Conservation (phyloP, 345 rosid species). For the Limnanthes douglasii region DNA sequence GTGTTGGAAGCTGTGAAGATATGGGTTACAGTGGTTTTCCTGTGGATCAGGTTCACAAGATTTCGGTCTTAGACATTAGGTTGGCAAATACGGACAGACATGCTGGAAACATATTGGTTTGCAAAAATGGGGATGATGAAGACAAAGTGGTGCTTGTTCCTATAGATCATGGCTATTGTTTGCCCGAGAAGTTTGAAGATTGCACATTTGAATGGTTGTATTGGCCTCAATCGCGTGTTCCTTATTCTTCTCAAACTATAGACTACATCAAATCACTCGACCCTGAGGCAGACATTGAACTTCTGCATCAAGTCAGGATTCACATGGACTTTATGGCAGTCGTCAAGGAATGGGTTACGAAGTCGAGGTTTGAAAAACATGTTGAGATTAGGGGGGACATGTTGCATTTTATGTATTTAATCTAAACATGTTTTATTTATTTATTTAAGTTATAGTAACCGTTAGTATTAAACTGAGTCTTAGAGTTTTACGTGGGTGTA, state of each 20-base stretch:
- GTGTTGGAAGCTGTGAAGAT: constrained; percentile 80
- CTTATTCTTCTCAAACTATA: constrained; percentile 36
- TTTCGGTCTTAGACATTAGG: constrained; percentile 78
- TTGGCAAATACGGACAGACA: constrained; percentile 94
- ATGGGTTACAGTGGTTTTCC: constrained; percentile 69
- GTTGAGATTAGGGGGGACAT: too few species aligned
- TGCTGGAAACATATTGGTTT: constrained; percentile 74
- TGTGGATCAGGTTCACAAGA: constrained; percentile 69
- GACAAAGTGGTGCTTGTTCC: constrained; percentile 43
- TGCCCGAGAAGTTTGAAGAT: constrained; percentile 83
- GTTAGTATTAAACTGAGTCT: too few species aligned
- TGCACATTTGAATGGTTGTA: constrained; percentile 92
- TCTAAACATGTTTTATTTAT: too few species aligned
- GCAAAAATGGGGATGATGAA: constrained; percentile 29
- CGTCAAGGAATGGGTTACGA: too few species aligned
- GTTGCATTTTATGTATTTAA: too few species aligned
- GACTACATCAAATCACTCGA: constrained; percentile 48
- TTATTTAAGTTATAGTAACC: too few species aligned
- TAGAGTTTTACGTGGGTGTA: too few species aligned
- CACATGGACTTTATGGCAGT: too few species aligned
- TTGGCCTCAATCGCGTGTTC: constrained; percentile 81
- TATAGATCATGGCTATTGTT: constrained; percentile 85
- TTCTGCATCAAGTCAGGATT: too few species aligned
- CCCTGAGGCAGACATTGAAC: constrained; percentile 47
- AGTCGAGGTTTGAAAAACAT: too few species aligned